phyloP scores from a whole-genome alignment of 2,329 filamentous ascomycete species.

The Aphanoascus verrucosus region DNA sequence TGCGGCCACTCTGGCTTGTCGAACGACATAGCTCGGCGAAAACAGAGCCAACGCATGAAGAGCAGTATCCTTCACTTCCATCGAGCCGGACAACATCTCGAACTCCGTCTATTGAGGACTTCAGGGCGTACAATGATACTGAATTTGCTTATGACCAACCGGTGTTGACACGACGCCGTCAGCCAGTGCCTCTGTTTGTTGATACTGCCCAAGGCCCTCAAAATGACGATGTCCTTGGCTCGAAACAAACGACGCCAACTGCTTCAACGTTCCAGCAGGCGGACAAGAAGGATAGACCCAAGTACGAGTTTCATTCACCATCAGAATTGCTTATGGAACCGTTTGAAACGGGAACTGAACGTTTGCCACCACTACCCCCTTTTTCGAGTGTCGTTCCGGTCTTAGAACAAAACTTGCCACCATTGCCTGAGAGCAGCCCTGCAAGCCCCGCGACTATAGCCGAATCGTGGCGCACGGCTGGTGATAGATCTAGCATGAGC shows the following conservation, averaged over 20 bases:
- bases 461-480: slow-evolving; percentile 6
- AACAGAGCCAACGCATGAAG: slow-evolving; percentile 31
- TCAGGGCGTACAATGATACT: slow-evolving; percentile 19
- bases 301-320: slow-evolving; percentile 39
- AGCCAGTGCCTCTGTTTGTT: slow-evolving; percentile 21
- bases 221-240: slow-evolving; percentile 45
- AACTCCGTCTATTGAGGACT: slow-evolving; percentile 37
- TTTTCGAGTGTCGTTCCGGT: background rate
- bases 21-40: slow-evolving; percentile 48
- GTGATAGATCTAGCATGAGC: slow-evolving; percentile 8
- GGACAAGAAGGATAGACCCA: slow-evolving; percentile 29
- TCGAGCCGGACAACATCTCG: slow-evolving; percentile 42
- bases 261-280: slow-evolving; percentile 41
- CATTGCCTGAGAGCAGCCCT: slow-evolving; percentile 16
- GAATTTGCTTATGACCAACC: slow-evolving; percentile 15
- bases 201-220: slow-evolving; percentile 29
- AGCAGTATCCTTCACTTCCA: slow-evolving; percentile 41
- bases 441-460: slow-evolving; percentile 16
- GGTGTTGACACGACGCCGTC: slow-evolving; percentile 16
- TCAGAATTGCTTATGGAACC: slow-evolving; percentile 37
- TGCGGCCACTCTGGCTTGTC: slow-evolving; percentile 72
- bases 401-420: slow-evolving; percentile 14
- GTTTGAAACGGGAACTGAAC: background rate
- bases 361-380: background rate
- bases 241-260: slow-evolving; percentile 58